Evolutionary conservation across 2,329 filamentous ascomycete species (phyloP).

Genomic region (Huntiella bhutanensis): DNA sequence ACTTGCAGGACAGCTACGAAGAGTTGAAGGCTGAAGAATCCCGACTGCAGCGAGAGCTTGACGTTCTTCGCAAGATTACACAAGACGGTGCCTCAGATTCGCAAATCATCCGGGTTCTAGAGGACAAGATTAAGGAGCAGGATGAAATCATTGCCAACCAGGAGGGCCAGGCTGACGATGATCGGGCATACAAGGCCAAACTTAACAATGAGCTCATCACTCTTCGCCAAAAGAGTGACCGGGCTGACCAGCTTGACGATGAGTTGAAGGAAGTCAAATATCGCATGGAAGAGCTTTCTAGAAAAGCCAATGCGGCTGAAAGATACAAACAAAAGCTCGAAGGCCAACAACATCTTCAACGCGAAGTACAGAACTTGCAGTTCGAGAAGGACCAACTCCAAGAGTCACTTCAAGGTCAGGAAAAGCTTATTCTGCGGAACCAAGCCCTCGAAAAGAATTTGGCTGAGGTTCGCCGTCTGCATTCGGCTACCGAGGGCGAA

Average conservation of each 20-base stretch:
- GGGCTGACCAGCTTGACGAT: conserved; percentile 35
- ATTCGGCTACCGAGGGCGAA: conserved; percentile 11
- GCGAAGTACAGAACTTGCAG: conserved; percentile 35
- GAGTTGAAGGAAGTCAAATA: conserved; percentile 40
- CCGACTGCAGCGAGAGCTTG: conserved; percentile 34
- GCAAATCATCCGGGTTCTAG: conserved; percentile 32
- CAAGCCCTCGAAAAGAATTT: conserved; percentile 20
- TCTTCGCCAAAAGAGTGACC: conserved; percentile 27
- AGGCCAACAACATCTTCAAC: conserved; percentile 32
- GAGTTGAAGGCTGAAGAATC: conserved; percentile 45
- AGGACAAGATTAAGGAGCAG: conserved; percentile 42
- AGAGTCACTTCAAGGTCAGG: conserved; percentile 23
- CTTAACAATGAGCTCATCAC: conserved; percentile 29
- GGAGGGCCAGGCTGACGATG: conserved; percentile 43
- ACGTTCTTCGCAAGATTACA: conserved; percentile 29
- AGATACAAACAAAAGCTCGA: conserved; percentile 45
- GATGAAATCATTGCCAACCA: conserved; percentile 53
- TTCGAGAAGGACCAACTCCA: conserved; percentile 35
- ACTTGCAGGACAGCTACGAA: conserved; percentile 43
- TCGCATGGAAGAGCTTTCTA: conserved; percentile 37
- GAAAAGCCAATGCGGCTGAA: conserved; percentile 44
- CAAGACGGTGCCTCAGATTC: conserved; percentile 32
- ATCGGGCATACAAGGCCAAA: conserved; percentile 25
- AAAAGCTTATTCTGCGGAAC: conserved; percentile 20
- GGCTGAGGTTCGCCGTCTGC: conserved; percentile 17